Percentiles rank a stretch among this genome's conserved stretches.
phyloP scores from a whole-genome alignment of 192 early-diverging fungal genomes.

The Linnemannia exigua region DNA sequence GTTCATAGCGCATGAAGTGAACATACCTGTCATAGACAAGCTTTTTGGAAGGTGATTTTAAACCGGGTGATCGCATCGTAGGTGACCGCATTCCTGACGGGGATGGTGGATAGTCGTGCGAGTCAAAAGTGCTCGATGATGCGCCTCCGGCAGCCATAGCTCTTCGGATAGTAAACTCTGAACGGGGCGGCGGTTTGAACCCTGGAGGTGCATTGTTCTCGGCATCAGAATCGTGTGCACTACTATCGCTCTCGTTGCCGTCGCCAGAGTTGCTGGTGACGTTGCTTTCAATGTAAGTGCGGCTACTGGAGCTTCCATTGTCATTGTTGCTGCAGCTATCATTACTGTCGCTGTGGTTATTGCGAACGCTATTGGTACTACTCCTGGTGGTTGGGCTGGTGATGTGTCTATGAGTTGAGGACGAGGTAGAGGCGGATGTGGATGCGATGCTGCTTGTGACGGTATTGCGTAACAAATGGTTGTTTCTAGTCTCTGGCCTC shows the following conservation, averaged over 20 bases:
- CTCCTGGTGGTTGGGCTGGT: neutral
- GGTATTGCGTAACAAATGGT: constrained; percentile 7
- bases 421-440: neutral
- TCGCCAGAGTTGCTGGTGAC: neutral
- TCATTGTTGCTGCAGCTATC: neutral
- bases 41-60: constrained; percentile 44
- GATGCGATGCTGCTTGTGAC: neutral
- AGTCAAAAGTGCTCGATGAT: neutral
- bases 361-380: constrained; percentile 9
- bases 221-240: neutral
- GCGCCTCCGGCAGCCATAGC: neutral
- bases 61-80: constrained; percentile 23
- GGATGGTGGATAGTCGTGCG: constrained; percentile 3
- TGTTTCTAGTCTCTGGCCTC: constrained; percentile 1
- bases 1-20: neutral
- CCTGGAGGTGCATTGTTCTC: constrained; percentile 2
- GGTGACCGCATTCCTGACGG: constrained; percentile 5
- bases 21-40: constrained; percentile 36
- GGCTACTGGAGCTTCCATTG: neutral
- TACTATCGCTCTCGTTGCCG: constrained; percentile 2
- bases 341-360: constrained; percentile 7
- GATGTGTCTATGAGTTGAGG: neutral
- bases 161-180: neutral
- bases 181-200: neutral
- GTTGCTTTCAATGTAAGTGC: neutral